Evolutionary conservation across 148 eudicot genomes (phyloP).

Genomic region (Pouteria glomerata): DNA sequence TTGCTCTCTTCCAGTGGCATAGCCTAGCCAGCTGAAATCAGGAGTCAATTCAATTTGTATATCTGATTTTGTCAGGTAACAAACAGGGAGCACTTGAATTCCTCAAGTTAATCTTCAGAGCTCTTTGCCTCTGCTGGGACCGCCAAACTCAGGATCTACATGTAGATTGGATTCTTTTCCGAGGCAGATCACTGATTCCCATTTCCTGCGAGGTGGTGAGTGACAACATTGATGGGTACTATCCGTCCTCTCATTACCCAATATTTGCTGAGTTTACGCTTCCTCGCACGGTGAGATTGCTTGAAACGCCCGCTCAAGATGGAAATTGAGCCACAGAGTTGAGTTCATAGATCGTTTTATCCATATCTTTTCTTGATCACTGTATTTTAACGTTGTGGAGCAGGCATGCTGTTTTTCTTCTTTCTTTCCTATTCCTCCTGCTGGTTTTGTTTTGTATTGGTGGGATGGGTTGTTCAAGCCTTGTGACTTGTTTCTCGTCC

Average conservation of each 20-base stretch:
- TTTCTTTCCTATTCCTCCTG: neutral
- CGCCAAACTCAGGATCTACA: constrained; percentile 98
- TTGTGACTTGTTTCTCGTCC: no score
- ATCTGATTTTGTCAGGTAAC: constrained; percentile 46
- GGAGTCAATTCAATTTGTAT: neutral
- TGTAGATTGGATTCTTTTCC: constrained; percentile 79
- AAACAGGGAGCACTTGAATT: constrained; percentile 90
- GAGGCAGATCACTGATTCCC: constrained; percentile 87
- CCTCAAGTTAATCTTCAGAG: constrained; percentile 82
- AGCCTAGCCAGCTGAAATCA: neutral
- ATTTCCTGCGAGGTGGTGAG: constrained; percentile 83
- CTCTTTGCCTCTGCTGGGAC: constrained; percentile 99
- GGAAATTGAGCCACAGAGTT: constrained; percentile 24
- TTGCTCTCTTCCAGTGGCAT: neutral
- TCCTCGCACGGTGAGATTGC: constrained; percentile 77
- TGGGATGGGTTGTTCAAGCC: no score
- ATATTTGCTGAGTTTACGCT: constrained; percentile 89
- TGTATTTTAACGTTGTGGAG: neutral
- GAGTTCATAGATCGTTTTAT: neutral
- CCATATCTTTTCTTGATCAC: neutral
- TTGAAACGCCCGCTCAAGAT: constrained; percentile 50
- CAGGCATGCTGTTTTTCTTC: neutral
- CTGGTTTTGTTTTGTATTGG: no score
- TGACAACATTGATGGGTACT: constrained; percentile 76
- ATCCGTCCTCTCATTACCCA: constrained; percentile 96